phyloP scores from a whole-genome alignment of 257 asterid species.

The Prunella vulgaris region DNA sequence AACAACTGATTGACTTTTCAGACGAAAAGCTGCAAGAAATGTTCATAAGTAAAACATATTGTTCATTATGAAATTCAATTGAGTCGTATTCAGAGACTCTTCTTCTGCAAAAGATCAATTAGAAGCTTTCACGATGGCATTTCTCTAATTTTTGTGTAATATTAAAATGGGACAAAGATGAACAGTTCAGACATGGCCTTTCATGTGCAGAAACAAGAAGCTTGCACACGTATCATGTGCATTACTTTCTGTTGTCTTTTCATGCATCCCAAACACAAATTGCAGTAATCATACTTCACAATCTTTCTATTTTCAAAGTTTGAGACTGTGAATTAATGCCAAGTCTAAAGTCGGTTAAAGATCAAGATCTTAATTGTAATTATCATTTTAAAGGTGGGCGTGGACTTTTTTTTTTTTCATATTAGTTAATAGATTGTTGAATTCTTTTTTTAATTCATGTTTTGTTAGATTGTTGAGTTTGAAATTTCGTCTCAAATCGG shows the following conservation, averaged over 20 bases:
- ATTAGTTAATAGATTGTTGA: too few relatives aligned
- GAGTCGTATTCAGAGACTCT: slow-evolving; percentile 5
- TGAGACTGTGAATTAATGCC: not conserved
- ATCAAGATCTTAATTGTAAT: too few relatives aligned
- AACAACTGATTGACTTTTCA: not conserved
- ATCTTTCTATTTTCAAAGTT: not conserved
- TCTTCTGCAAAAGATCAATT: slow-evolving; percentile 12
- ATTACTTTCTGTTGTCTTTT: slow-evolving; percentile 23
- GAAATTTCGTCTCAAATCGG: too few relatives aligned
- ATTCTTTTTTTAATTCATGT: too few relatives aligned
- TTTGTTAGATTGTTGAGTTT: too few relatives aligned
- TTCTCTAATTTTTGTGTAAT: not conserved
- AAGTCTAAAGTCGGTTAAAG: too few relatives aligned
- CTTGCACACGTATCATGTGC: not conserved
- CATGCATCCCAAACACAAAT: slow-evolving; percentile 19
- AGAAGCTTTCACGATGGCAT: slow-evolving; percentile 26
- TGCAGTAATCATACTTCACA: not conserved
- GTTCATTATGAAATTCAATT: slow-evolving; percentile 6
- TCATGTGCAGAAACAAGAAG: slow-evolving; percentile 17
- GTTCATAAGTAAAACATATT: not conserved
- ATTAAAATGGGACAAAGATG: slow-evolving; percentile 8
- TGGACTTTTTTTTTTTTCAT: too few relatives aligned
- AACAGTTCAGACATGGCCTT: slow-evolving; percentile 28
- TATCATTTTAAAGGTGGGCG: too few relatives aligned
- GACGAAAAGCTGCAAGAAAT: not conserved